A percentile compares a stretch with the other conserved stretches of the same genome.
These are phyloP conservation scores for Umbelopsis sp. DNA, from an alignment of 192 early-diverging fungal genomes.

Conservation along the genomic window DNA sequence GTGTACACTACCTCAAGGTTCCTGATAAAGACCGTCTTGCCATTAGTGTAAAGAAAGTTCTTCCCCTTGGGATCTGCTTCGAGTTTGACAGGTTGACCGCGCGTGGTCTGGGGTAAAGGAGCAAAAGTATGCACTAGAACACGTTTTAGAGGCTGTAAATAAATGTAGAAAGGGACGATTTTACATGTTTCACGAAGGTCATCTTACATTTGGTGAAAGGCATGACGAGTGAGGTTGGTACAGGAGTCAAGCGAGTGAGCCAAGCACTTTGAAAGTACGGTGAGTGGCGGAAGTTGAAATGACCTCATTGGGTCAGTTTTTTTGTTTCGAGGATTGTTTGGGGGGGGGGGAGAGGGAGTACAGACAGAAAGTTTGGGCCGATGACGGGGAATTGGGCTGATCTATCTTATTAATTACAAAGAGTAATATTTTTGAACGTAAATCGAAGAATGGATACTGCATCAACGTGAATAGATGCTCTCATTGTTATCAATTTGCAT, in stretches of 20 bases:
- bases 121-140: constrained; percentile 65
- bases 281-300: background rate
- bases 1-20: constrained; percentile 62
- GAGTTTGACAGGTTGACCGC: constrained; percentile 82
- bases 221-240: background rate
- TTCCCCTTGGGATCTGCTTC: constrained; percentile 82
- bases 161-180: background rate
- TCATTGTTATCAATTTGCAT: no score
- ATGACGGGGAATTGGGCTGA: no score
- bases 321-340: background rate
- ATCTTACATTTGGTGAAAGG: constrained; percentile 11
- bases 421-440: no score
- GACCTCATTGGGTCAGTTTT: background rate
- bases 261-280: background rate
- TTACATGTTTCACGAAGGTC: background rate
- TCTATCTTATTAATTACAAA: no score
- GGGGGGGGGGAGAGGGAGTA: background rate
- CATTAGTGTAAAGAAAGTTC: constrained; percentile 88
- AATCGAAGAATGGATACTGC: no score
- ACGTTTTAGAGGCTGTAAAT: background rate
- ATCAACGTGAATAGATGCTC: no score
- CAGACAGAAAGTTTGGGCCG: background rate
- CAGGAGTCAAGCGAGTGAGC: background rate
- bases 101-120: constrained; percentile 72
- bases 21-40: constrained; percentile 84